Evolutionary conservation across 2,329 filamentous ascomycete genomes (phyloP).

Genomic region (Aspergillus ibericus): DNA sequence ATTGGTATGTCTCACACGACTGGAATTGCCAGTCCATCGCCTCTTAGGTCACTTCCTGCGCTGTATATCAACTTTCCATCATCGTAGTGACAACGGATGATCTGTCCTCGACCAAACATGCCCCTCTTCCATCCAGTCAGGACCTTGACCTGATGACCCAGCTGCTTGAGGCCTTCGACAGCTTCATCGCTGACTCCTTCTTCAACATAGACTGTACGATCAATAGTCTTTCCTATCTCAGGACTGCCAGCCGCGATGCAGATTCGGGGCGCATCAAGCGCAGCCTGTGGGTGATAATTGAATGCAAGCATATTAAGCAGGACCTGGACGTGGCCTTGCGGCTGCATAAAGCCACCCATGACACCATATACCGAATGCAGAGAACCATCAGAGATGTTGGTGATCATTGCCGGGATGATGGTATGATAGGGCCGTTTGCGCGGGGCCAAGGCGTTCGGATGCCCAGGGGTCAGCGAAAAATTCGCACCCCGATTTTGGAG

Average conservation of each 20-base stretch:
- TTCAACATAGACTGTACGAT: conserved; percentile 73
- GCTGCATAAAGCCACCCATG: conserved; percentile 99
- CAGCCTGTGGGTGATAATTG: conserved; percentile 77
- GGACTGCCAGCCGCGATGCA: conserved; percentile 78
- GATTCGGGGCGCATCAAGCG: conserved; percentile 86
- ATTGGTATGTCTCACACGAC: conserved; percentile 10
- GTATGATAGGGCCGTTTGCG: conserved; percentile 94
- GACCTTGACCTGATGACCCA: conserved; percentile 74
- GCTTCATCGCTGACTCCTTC: conserved; percentile 73
- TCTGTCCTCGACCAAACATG: conserved; percentile 82
- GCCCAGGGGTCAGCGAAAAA: conserved; percentile 67
- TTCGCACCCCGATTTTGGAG: conserved; percentile 91
- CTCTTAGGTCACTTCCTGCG: conserved; percentile 82
- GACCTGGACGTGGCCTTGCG: conserved; percentile 92
- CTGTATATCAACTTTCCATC: conserved; percentile 77
- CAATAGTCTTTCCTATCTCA: conserved; percentile 57
- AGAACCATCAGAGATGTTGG: conserved; percentile 69
- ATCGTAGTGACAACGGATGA: conserved; percentile 77
- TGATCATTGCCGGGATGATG: conserved; percentile 91
- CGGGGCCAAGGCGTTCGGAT: conserved; percentile 79
- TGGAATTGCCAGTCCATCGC: conserved; percentile 72
- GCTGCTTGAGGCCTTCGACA: conserved; percentile 62
- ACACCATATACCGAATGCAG: conserved; percentile 89
- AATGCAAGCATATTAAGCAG: conserved; percentile 86
- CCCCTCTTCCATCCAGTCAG: conserved; percentile 64